These are phyloP conservation scores for Penicillium sp. DNA, from an alignment of 2,329 filamentous ascomycete species.

Conservation along the genomic window DNA sequence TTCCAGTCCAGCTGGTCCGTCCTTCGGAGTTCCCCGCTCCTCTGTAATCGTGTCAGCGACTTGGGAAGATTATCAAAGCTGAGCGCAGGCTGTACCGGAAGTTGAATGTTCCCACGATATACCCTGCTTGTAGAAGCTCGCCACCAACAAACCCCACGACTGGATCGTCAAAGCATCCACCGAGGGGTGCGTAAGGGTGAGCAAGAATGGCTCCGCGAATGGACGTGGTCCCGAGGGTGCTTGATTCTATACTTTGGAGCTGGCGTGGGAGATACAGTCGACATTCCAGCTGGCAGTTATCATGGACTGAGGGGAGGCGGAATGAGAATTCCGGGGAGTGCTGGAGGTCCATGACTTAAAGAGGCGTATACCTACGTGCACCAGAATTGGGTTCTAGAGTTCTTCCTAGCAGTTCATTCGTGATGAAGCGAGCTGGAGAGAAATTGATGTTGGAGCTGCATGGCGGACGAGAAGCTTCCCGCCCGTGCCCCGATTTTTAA, in stretches of 20 bases:
- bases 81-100: slow-evolving; percentile 64
- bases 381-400: too few relatives aligned
- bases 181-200: slow-evolving; percentile 87
- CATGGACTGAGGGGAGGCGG: slow-evolving; percentile 81
- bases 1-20: slow-evolving; percentile 83
- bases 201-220: slow-evolving; percentile 68
- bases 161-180: slow-evolving; percentile 80
- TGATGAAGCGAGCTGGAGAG: neutral
- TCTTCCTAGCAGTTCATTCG: neutral
- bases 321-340: slow-evolving; percentile 57
- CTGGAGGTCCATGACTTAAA: slow-evolving; percentile 31
- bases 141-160: slow-evolving; percentile 69
- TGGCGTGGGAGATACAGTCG: slow-evolving; percentile 73
- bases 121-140: slow-evolving; percentile 69
- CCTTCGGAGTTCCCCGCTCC: slow-evolving; percentile 75
- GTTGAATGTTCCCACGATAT: slow-evolving; percentile 84
- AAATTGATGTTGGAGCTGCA: slow-evolving; percentile 1
- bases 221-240: slow-evolving; percentile 27
- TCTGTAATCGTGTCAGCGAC: slow-evolving; percentile 50
- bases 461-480: slow-evolving; percentile 3
- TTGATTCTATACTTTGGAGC: slow-evolving; percentile 25
- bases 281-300: slow-evolving; percentile 74
- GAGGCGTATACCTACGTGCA: slow-evolving; percentile 18
- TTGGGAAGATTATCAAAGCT: neutral
- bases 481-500: neutral